Base-by-base conservation (phyloP, 768 basidiomycete genomes). In the Amanita rubescens region DNA sequence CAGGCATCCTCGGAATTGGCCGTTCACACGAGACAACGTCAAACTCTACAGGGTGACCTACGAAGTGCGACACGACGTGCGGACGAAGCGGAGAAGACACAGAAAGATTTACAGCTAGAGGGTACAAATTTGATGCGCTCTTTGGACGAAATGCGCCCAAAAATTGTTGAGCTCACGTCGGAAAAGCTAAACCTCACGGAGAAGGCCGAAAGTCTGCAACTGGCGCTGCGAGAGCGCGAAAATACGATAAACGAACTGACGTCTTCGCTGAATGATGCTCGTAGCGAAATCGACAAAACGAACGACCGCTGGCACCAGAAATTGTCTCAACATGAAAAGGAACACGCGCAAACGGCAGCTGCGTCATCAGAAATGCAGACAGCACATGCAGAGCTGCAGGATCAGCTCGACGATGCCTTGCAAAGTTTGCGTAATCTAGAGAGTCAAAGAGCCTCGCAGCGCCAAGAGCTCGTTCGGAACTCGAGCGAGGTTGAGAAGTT, bases 131-230 rank as follows among this genome's bases (percentile, higher is more conserved):
- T 94, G 32, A 80, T 92, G 82, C 80, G 76, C 25, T 83, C 87
- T n/a, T 69, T 93, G 55, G 85, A 92, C 57, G 89, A 92, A 67
- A 85, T 92, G 81, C 79, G 86, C 27, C 80, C 87, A 37, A 92
- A 92, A 71, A 82, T 92, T 57, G 83, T 91, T 19, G 84, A 90
- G 63, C 73, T 94, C 51, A 90, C 87, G 2, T 79, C 82, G 34
- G 76, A 74, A 56, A 89, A 85, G 64, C 69, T 88, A 12, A 80
- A 87, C 55, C 74, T 89, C 8, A 73, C 75, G 41, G 87, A 92
- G 56, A 80, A 80, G 60, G 71, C 82, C 42, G 81, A 80, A 57
- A 65, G 67, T 51, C 66, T 90, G 52, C 75, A 83, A 54, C 72
- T 75, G 49, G 71, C 75, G 8, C 58, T 88, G 54, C 72, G 72